phyloP scores from a whole-genome alignment of 225 moss, liverwort and hornwort species.

The Physcomitrellopsis africana region DNA sequence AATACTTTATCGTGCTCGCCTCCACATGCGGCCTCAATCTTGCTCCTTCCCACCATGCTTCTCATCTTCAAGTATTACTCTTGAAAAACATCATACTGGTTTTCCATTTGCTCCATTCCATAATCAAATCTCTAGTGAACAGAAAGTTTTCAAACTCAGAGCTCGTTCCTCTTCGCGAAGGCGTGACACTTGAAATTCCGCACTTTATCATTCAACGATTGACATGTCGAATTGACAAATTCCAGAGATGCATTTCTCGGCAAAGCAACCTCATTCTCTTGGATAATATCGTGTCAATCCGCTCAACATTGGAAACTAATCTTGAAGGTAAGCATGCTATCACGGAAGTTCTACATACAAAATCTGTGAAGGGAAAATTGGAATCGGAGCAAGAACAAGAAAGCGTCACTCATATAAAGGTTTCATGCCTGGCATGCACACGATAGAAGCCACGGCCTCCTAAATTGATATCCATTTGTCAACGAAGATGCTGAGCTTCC shows the following conservation, averaged over 20 bases:
- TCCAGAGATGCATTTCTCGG: slow-evolving; percentile 23
- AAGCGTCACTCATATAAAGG: too few relatives aligned
- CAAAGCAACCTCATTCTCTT: slow-evolving; percentile 9
- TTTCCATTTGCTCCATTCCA: not conserved
- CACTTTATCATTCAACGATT: not conserved
- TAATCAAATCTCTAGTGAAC: too few relatives aligned
- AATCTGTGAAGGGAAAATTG: slow-evolving; percentile 27
- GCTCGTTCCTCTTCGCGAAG: not conserved
- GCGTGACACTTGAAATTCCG: not conserved
- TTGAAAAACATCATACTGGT: not conserved
- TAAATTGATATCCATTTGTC: too few relatives aligned
- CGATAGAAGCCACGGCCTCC: too few relatives aligned
- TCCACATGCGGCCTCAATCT: slow-evolving; percentile 9
- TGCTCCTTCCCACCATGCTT: slow-evolving; percentile 25
- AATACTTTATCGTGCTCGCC: slow-evolving; percentile 30
- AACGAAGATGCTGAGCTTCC: too few relatives aligned
- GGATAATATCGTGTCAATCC: not conserved
- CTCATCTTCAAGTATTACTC: slow-evolving; percentile 25
- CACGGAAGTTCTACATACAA: not conserved
- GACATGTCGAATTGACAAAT: not conserved
- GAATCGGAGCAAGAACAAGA: not conserved
- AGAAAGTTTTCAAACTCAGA: not conserved
- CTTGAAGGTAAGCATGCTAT: not conserved
- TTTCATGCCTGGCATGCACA: not conserved
- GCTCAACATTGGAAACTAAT: not conserved